Base-by-base conservation (phyloP, 1,139 yeast species). In the Geotrichum phurueaensis region DNA sequence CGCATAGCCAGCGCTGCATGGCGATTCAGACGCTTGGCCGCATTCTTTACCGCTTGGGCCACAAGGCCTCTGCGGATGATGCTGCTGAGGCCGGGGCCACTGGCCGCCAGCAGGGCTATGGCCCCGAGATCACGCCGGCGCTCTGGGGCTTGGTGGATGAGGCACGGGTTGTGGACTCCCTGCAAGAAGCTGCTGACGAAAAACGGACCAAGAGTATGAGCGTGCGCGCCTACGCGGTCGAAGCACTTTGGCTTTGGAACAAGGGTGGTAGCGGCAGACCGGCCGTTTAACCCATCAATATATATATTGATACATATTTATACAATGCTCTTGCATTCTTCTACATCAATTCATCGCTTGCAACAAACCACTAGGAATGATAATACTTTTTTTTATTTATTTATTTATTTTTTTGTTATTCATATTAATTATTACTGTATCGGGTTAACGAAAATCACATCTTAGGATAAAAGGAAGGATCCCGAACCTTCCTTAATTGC, bases 161-260 rank as follows among this genome's bases (percentile, higher is more conserved):
- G 62, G 75, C 86, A 59, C 76, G 87, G 60, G 80, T 92, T 18
- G 75, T 89, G n/a, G 94, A 89, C 25, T 78, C 90, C 0, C 73
- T 94, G 36, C 78, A 84, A 52, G 88, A 86, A 62, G 90, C 94
- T 10, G 83, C 96, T 0, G 87, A 87, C 67, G 97, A 89, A 62
- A 72, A 73, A 13, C 77, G 75, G 57, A 86, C 94, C 0, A 78
- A 76, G 31, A 89, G 89, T 70, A 65, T 92, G 53, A 88, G 94
- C 33, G 92, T 92, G 2, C 78, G 91, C 65, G 88, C 84, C 66
- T 89, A 91, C 70, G 97, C 98, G 0, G 81, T 89, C 25, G 99
- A 94, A 66, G 97, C 98, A 0, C 79, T 94, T 52, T 94, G 98
- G 97, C 77, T 92, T 59, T 90, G 96, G 94, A 85, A 81, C 67